These are phyloP conservation scores for Scedosporium minutisporum DNA, from an alignment of 2,329 filamentous ascomycete species.

Conservation along the genomic window DNA sequence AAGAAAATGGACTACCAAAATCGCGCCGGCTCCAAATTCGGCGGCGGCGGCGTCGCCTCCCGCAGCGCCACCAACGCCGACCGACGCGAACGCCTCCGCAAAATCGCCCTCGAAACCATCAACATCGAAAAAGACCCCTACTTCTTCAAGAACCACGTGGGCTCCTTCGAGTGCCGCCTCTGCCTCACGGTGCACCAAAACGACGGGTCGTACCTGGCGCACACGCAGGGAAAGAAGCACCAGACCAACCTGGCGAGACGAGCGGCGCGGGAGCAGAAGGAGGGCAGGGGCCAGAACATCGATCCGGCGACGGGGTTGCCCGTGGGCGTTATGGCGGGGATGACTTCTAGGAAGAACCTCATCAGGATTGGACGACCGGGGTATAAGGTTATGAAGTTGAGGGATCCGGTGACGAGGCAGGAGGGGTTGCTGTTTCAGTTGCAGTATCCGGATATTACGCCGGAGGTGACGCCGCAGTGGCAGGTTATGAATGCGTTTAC, in stretches of 20 bases:
- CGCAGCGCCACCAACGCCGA: conserved; percentile 91
- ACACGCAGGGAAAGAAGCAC: conserved; percentile 97
- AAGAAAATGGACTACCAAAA: conserved; percentile 68
- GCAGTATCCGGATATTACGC: conserved; percentile 83
- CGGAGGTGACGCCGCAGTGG: conserved; percentile 68
- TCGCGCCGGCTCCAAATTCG: conserved; percentile 93
- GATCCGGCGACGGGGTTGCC: conserved; percentile 62
- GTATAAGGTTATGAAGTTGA: conserved; percentile 95
- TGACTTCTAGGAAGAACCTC: conserved; percentile 63
- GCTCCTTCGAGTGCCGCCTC: conserved; percentile 93
- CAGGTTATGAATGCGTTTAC: conserved; percentile 97
- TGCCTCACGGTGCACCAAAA: conserved; percentile 98
- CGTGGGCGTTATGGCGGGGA: conserved; percentile 61
- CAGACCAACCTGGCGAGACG: conserved; percentile 95
- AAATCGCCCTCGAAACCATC: conserved; percentile 96
- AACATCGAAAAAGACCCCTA: conserved; percentile 99
- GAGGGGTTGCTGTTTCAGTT: conserved; percentile 91
- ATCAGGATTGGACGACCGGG: conserved; percentile 94
- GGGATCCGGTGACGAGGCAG: conserved; percentile 81
- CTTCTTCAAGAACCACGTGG: conserved; percentile 99
- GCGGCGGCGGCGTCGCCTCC: conserved; percentile 91
- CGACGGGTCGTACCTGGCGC: conserved; percentile 95
- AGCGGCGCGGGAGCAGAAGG: conserved; percentile 88
- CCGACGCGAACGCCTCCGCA: conserved; percentile 91
- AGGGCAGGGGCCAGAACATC: conserved; percentile 58